phyloP scores from a whole-genome alignment of 2,329 filamentous ascomycete genomes.

The Aspergillus sp. region DNA sequence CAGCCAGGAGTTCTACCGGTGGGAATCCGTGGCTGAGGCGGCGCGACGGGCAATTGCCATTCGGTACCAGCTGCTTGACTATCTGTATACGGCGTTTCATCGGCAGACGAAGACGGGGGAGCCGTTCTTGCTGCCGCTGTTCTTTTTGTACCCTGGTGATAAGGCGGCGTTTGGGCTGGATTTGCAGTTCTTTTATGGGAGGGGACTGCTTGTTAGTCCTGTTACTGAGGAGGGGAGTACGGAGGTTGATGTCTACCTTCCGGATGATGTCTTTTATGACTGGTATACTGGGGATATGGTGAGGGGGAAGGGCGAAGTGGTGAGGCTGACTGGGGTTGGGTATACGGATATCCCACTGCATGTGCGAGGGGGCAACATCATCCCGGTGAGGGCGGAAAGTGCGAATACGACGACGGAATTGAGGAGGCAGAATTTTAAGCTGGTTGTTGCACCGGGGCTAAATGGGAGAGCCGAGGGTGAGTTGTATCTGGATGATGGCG shows the following conservation, averaged over 20 bases:
- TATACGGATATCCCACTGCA: slow-evolving; percentile 61
- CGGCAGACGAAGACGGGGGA: slow-evolving; percentile 60
- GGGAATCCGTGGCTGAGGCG: slow-evolving; percentile 62
- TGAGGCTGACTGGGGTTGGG: slow-evolving; percentile 47
- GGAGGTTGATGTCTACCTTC: slow-evolving; percentile 56
- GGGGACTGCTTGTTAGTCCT: slow-evolving; percentile 57
- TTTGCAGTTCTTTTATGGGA: slow-evolving; percentile 62
- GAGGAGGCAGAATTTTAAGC: slow-evolving; percentile 64
- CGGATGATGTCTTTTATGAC: slow-evolving; percentile 61
- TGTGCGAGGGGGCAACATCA: slow-evolving; percentile 62
- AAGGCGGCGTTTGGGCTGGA: slow-evolving; percentile 52
- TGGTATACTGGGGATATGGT: slow-evolving; percentile 54
- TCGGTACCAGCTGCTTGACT: slow-evolving; percentile 74
- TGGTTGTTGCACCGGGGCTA: slow-evolving; percentile 65
- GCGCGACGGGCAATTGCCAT: slow-evolving; percentile 68
- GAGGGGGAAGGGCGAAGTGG: slow-evolving; percentile 45
- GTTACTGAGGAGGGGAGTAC: slow-evolving; percentile 55
- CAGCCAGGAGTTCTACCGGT: slow-evolving; percentile 73
- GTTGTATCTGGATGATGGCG: slow-evolving; percentile 2
- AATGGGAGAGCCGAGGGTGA: slow-evolving; percentile 57
- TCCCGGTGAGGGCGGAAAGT: slow-evolving; percentile 54
- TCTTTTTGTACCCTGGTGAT: slow-evolving; percentile 67
- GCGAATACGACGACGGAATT: slow-evolving; percentile 62
- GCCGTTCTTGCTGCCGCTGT: slow-evolving; percentile 68
- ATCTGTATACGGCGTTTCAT: slow-evolving; percentile 72